Conservation (phyloP, 2,329 filamentous ascomycete species). For the Sporothrix protearum region DNA sequence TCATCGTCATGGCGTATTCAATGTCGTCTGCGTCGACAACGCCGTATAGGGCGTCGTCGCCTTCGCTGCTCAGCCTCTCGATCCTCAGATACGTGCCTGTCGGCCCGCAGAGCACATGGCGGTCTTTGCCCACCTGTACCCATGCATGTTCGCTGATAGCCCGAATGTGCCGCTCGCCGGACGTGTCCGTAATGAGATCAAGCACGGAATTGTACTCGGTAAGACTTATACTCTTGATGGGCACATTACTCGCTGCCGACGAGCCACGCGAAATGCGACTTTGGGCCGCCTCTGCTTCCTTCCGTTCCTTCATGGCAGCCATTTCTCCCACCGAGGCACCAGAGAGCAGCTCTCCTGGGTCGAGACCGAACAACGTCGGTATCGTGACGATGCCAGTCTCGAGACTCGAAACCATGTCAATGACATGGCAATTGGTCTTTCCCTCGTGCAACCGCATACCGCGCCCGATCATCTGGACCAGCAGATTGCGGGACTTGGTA, state of each 20-base stretch:
- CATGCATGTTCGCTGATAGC: slow-evolving; percentile 72
- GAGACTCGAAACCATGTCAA: slow-evolving; percentile 89
- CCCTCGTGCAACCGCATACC: slow-evolving; percentile 78
- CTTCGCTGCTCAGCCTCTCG: slow-evolving; percentile 40
- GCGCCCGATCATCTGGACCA: slow-evolving; percentile 96
- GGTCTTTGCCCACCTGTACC: slow-evolving; percentile 70
- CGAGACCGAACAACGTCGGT: slow-evolving; percentile 87
- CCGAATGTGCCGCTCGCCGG: slow-evolving; percentile 73
- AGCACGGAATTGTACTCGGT: slow-evolving; percentile 91
- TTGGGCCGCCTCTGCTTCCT: slow-evolving; percentile 38
- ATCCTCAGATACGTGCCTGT: slow-evolving; percentile 60
- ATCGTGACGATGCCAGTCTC: slow-evolving; percentile 82
- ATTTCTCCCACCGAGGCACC: slow-evolving; percentile 63
- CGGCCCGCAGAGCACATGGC: slow-evolving; percentile 66
- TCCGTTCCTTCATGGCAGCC: slow-evolving; percentile 49
- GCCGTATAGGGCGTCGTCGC: slow-evolving; percentile 25
- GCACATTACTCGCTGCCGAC: background rate
- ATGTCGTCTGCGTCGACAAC: slow-evolving; percentile 25
- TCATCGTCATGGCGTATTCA: slow-evolving; percentile 32
- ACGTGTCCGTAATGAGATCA: slow-evolving; percentile 80
- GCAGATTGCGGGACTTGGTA: slow-evolving; percentile 85
- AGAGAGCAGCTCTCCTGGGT: slow-evolving; percentile 73
- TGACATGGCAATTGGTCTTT: slow-evolving; percentile 88
- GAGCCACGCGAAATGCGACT: background rate
- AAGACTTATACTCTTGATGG: slow-evolving; percentile 61